phyloP scores from a whole-genome alignment of 805 yeast genomes.

The Wickerhamomyces queroliae region DNA sequence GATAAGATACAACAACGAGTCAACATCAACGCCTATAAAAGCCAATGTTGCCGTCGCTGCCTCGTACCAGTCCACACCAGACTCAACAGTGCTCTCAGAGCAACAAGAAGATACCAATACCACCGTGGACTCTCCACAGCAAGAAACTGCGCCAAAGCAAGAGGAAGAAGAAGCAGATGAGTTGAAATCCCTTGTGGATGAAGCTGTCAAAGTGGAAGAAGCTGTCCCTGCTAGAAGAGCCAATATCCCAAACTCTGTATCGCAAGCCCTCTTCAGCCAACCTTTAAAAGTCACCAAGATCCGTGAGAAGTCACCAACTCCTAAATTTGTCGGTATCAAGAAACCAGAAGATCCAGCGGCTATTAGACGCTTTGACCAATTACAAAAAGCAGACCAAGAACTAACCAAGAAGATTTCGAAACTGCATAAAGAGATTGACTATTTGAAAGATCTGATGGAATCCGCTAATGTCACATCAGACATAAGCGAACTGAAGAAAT shows the following conservation, averaged over 20 bases:
- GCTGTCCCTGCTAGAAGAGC: not conserved
- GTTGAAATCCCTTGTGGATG: not conserved
- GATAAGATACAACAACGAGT: slow-evolving; percentile 8
- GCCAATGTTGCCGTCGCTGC: slow-evolving; percentile 1
- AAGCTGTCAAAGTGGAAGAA: not conserved
- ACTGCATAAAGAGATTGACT: slow-evolving; percentile 31
- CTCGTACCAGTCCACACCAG: slow-evolving; percentile 10
- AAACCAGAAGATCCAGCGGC: slow-evolving; percentile 14
- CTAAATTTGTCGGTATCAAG: slow-evolving; percentile 20
- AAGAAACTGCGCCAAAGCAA: slow-evolving; percentile 1
- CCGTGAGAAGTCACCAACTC: slow-evolving; percentile 17
- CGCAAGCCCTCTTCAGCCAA: slow-evolving; percentile 20
- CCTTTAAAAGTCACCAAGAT: slow-evolving; percentile 21
- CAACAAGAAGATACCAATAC: slow-evolving; percentile 1
- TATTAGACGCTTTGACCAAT: slow-evolving; percentile 14
- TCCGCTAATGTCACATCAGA: slow-evolving; percentile 31
- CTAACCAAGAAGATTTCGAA: slow-evolving; percentile 29
- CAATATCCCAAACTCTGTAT: slow-evolving; percentile 21
- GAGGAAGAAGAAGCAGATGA: not conserved
- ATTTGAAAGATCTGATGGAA: slow-evolving; percentile 27
- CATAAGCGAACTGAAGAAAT: slow-evolving; percentile 27
- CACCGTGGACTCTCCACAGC: slow-evolving; percentile 6
- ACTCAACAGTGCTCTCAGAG: slow-evolving; percentile 7
- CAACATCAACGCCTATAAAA: no score
- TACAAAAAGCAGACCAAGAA: slow-evolving; percentile 27